Percentiles rank a stretch among this genome's conserved stretches.
phyloP scores from a whole-genome alignment of 176 grass and related monocot species.

The Phoenix dactylifera region DNA sequence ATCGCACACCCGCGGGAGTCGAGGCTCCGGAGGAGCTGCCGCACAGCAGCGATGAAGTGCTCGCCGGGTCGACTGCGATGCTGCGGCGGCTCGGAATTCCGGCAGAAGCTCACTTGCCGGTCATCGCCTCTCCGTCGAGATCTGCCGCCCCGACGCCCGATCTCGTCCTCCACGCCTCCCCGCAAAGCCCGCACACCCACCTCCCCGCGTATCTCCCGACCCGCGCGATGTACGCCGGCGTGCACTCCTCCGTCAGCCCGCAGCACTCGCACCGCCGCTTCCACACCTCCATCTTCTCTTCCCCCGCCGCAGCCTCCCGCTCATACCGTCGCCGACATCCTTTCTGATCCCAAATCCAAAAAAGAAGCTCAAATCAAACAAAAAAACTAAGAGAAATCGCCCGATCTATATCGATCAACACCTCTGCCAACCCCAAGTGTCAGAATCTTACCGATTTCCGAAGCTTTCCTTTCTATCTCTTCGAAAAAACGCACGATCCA shows the following conservation, averaged over 20 bases:
- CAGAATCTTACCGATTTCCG: too few relatives aligned
- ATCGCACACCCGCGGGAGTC: slow-evolving; percentile 39
- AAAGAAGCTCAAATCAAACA: too few relatives aligned
- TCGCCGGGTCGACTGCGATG: slow-evolving; percentile 21
- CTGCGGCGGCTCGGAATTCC: slow-evolving; percentile 32
- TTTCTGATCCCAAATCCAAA: too few relatives aligned
- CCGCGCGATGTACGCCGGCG: slow-evolving; percentile 43
- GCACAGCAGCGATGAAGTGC: slow-evolving; percentile 48
- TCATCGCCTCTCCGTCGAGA: slow-evolving; percentile 63
- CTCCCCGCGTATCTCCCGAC: slow-evolving; percentile 55
- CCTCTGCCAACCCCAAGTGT: too few relatives aligned
- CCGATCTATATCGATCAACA: too few relatives aligned
- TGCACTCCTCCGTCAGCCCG: slow-evolving; percentile 84
- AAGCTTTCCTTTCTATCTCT: too few relatives aligned
- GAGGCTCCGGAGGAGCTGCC: slow-evolving; percentile 42
- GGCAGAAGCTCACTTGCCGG: slow-evolving; percentile 55
- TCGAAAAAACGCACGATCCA: not conserved
- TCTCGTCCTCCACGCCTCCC: slow-evolving; percentile 68
- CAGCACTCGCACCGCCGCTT: slow-evolving; percentile 78
- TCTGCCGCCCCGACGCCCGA: slow-evolving; percentile 33
- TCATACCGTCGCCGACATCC: slow-evolving; percentile 19
- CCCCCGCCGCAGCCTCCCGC: slow-evolving; percentile 16
- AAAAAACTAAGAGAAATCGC: too few relatives aligned
- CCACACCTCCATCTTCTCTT: slow-evolving; percentile 13
- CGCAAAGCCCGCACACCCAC: slow-evolving; percentile 83